These are phyloP conservation scores for Ganoderma multipileum DNA, from an alignment of 1,284 basidiomycete species.

Conservation along the genomic window DNA sequence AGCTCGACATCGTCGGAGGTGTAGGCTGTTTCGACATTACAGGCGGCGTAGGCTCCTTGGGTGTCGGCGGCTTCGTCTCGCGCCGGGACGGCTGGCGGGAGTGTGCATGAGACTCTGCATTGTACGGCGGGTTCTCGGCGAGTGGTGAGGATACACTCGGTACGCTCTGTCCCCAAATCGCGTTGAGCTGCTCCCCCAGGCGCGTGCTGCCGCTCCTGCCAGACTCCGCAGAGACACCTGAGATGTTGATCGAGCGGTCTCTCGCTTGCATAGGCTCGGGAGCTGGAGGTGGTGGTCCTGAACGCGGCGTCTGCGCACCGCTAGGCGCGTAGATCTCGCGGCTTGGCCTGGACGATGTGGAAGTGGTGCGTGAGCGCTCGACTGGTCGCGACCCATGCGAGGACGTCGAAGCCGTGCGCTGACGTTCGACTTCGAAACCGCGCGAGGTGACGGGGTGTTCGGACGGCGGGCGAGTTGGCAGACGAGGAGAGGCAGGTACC, in stretches of 20 bases:
- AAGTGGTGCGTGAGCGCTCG: slow-evolving; percentile 15
- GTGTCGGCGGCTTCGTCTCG: slow-evolving; percentile 33
- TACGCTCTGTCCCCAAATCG: slow-evolving; percentile 41
- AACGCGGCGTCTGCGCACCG: slow-evolving; percentile 23
- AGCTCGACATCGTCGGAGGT: slow-evolving; percentile 23
- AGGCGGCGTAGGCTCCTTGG: slow-evolving; percentile 23
- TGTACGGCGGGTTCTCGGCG: slow-evolving; percentile 29
- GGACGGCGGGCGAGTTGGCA: slow-evolving; percentile 17
- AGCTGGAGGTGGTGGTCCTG: slow-evolving; percentile 23
- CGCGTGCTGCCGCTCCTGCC: slow-evolving; percentile 39
- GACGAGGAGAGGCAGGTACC: slow-evolving; percentile 31
- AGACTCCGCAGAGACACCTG: slow-evolving; percentile 40
- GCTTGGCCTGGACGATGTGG: slow-evolving; percentile 22
- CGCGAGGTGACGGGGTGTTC: slow-evolving; percentile 20
- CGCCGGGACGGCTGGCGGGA: slow-evolving; percentile 30
- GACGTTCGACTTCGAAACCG: slow-evolving; percentile 30
- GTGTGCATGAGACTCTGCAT: slow-evolving; percentile 11
- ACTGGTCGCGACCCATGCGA: slow-evolving; percentile 6
- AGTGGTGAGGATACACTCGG: slow-evolving; percentile 28
- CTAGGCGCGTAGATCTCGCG: slow-evolving; percentile 29
- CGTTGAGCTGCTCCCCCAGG: slow-evolving; percentile 40
- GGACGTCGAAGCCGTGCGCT: slow-evolving; percentile 29
- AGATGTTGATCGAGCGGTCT: slow-evolving; percentile 39
- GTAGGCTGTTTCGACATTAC: slow-evolving; percentile 27
- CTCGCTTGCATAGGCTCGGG: slow-evolving; percentile 31